Conservation (phyloP, 129 eudicot species). For the Smallanthus sonchifolius region DNA sequence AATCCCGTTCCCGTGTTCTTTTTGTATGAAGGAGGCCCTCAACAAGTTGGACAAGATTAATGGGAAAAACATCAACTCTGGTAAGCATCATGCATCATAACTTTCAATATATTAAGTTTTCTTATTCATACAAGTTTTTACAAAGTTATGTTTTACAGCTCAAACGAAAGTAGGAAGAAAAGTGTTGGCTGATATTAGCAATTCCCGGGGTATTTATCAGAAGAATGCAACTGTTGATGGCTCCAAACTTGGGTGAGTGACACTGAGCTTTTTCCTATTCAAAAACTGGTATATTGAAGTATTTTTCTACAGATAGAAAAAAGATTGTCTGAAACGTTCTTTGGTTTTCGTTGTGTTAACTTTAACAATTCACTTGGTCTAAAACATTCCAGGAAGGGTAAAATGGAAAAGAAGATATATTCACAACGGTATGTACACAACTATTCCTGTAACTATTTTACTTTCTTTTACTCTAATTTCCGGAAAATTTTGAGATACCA, state of each 20-base stretch:
- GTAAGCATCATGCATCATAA: slow-evolving; percentile 30
- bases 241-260: slow-evolving; percentile 34
- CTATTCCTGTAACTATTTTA: background rate
- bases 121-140: slow-evolving; percentile 10
- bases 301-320: background rate
- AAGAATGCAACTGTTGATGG: slow-evolving; percentile 24
- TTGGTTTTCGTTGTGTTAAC: background rate
- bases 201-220: slow-evolving; percentile 34
- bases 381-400: slow-evolving; percentile 41
- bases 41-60: slow-evolving; percentile 40
- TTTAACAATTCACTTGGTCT: slow-evolving; percentile 9
- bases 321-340: background rate
- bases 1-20: background rate
- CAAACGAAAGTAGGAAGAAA: slow-evolving; percentile 47
- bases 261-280: background rate
- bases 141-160: slow-evolving; percentile 21
- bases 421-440: slow-evolving; percentile 32
- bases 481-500: background rate
- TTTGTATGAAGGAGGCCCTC: slow-evolving; percentile 31
- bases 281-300: slow-evolving; percentile 1
- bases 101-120: background rate
- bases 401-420: slow-evolving; percentile 16
- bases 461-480: background rate
- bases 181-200: slow-evolving; percentile 82
- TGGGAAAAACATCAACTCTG: slow-evolving; percentile 32